These are phyloP conservation scores for Solanum megistacrolobum DNA, from an alignment of 257 asterid species.

Conservation along the genomic window DNA sequence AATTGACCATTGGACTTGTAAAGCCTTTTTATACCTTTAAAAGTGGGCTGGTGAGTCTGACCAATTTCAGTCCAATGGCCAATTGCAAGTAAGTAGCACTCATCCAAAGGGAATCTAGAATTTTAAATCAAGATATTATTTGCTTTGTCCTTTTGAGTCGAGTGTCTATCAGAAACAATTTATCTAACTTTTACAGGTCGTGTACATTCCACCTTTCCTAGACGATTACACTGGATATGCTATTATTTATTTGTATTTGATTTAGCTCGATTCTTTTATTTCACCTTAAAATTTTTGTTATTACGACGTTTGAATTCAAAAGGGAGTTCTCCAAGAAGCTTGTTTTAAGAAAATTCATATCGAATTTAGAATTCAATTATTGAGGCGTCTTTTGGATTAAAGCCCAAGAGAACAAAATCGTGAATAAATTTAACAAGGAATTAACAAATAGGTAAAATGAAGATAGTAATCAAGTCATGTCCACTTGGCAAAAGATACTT, in stretches of 20 bases:
- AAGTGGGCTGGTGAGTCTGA: background rate
- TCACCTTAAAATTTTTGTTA: background rate
- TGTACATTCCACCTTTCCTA: fast-evolving
- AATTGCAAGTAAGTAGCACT: background rate
- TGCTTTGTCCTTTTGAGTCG: background rate
- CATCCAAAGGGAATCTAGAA: background rate
- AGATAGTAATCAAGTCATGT: background rate
- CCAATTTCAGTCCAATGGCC: background rate
- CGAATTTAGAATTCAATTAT: background rate
- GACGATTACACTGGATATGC: background rate
- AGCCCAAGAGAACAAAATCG: background rate
- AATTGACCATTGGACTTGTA: background rate
- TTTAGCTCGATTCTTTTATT: background rate
- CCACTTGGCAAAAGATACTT: background rate
- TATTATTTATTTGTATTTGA: background rate
- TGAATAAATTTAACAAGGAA: background rate
- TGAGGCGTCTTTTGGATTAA: background rate
- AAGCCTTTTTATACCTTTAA: background rate
- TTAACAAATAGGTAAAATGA: background rate
- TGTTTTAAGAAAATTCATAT: background rate
- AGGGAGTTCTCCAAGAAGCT: background rate
- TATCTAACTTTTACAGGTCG: background rate
- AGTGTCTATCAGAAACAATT: background rate
- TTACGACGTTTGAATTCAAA: background rate
- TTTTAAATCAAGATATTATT: background rate